Evolutionary conservation across 176 grass and related monocot species (phyloP), one percentile per base, ranked within the genome.

Genomic region (Elymus sibiricus): DNA sequence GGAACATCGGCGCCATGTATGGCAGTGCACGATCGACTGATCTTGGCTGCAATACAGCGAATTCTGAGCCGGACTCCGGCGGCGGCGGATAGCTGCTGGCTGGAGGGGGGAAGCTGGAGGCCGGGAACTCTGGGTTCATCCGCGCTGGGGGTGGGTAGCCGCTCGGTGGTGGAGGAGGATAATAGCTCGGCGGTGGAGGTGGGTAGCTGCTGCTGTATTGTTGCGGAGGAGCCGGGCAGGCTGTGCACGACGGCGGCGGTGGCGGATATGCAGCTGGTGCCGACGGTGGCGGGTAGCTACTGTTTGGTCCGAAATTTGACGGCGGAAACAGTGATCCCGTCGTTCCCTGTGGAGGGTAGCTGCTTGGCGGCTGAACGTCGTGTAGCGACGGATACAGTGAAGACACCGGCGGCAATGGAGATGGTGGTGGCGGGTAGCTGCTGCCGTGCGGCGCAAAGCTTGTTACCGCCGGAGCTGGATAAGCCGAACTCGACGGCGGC

Each of bases 321-420:
- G 46, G 10, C 22, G 87, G 66, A 31, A 56, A 80, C 3, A 19
- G 76, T 0, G 76, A 70, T 63, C 66, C 31, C 32, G 25, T 59
- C 62, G 19, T 12, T 14, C 15, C 7, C 34, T 59, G n/a, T 1
- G 83, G 56, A 3, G 59, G 21, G 32, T 86, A 90, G 51, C 32
- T 42, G 78, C 24, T 86, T 35, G 79, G 65, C 42, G 65, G 58
- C 14, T 83, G 19, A 42, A 86, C 53, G 31, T 13, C 74, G 17
- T 90, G 79, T 51, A 89, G 44, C 44, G 66, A 25, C 49, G 82
- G 87, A 49, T 90, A 85, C 13, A 79, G 83, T 3, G 87, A 67
- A 24, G 87, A 55, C 19, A 16, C 25, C 2, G 82, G 31, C 3
- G 81, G 49, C 7, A 7, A 53, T 53, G 47, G 47, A 17, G 47